Conservation (phyloP, 2,329 filamentous ascomycete species). For the Akanthomyces dipterigenus region DNA sequence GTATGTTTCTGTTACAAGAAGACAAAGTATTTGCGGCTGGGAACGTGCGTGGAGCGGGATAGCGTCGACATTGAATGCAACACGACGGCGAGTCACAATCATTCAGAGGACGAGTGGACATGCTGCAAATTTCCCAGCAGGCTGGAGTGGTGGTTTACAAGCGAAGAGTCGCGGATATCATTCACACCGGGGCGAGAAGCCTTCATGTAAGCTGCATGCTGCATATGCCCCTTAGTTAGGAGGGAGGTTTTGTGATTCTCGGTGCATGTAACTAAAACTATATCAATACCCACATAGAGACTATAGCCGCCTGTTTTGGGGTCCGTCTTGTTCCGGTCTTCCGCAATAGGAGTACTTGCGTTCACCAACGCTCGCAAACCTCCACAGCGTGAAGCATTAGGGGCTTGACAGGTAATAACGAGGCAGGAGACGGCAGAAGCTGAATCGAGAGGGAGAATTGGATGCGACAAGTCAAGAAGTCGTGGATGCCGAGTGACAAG, state of each 20-base stretch:
- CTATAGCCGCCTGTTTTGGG: not conserved
- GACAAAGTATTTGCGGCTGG: constrained; percentile 2
- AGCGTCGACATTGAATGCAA: not conserved
- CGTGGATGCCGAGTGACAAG: not conserved
- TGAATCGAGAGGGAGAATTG: too few relatives aligned
- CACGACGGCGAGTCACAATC: not conserved
- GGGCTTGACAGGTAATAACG: too few relatives aligned
- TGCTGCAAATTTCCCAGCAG: not conserved
- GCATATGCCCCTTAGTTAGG: not conserved
- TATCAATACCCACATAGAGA: not conserved
- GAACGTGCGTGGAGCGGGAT: not conserved
- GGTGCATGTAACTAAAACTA: not conserved
- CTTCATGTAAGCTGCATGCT: not conserved
- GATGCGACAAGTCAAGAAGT: not conserved
- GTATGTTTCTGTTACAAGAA: not conserved
- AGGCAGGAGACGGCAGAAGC: too few relatives aligned
- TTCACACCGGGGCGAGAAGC: not conserved
- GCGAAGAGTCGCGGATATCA: constrained; percentile 1
- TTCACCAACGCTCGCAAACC: not conserved
- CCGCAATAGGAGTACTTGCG: not conserved
- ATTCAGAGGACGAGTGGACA: not conserved
- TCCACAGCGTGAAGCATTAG: not conserved
- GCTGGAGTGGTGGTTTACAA: constrained; percentile 10
- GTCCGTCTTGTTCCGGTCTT: too few relatives aligned
- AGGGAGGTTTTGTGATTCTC: not conserved